phyloP scores from a whole-genome alignment of 768 basidiomycete species.

The Amanita phalloides region DNA sequence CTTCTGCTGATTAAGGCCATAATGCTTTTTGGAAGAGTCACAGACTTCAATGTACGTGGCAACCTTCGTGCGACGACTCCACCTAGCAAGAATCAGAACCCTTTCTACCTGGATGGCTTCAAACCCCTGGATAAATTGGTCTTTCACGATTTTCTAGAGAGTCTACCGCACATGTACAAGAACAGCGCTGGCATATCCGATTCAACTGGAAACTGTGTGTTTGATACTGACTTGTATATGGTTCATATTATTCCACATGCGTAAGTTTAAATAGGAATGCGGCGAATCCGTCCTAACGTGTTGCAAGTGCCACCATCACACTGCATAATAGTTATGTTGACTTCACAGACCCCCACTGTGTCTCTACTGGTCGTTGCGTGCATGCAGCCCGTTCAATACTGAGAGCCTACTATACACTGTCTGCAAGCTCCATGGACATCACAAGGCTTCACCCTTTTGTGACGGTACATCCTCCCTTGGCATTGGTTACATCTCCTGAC shows the following conservation, averaged over 20 bases:
- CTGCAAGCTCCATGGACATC: conserved; percentile 76
- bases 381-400: conserved; percentile 68
- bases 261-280: conserved; percentile 32
- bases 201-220: conserved; percentile 39
- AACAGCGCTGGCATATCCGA: conserved; percentile 55
- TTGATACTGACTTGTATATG: conserved; percentile 83
- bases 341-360: conserved; percentile 51
- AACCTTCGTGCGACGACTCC: conserved; percentile 57
- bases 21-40: conserved; percentile 80
- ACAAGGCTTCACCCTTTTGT: conserved; percentile 75
- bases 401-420: conserved; percentile 63
- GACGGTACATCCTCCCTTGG: conserved; percentile 36
- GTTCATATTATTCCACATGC: conserved; percentile 81
- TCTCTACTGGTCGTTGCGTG: conserved; percentile 66
- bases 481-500: conserved; percentile 2
- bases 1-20: conserved; percentile 72
- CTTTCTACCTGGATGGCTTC: conserved; percentile 59
- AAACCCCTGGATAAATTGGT: conserved; percentile 61
- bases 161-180: conserved; percentile 57
- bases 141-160: conserved; percentile 54
- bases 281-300: conserved; percentile 9
- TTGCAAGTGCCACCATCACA: conserved; percentile 69
- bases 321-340: conserved; percentile 80
- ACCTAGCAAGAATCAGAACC: conserved; percentile 64
- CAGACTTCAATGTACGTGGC: conserved; percentile 74